phyloP scores from a whole-genome alignment of 2,329 filamentous ascomycete species.

The Fusarium phyllophilum region DNA sequence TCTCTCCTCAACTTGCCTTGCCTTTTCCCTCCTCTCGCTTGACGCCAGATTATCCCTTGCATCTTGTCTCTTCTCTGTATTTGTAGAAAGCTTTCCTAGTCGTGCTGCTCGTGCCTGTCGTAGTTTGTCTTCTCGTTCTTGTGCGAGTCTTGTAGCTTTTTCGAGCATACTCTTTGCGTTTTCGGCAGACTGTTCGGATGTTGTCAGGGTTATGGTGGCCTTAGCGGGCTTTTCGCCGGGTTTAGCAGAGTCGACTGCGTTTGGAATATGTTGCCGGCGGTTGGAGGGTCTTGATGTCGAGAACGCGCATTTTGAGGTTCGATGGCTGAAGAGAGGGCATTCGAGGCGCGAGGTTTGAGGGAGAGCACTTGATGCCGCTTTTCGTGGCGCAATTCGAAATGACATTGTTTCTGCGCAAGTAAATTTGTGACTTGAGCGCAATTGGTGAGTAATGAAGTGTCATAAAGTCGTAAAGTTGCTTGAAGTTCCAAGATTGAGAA shows the following conservation, averaged over 20 bases:
- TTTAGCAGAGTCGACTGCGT: neutral
- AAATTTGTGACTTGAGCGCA: neutral
- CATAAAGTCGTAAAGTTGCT: neutral
- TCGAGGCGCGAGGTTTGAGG: neutral
- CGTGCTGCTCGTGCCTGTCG: slow-evolving; percentile 6
- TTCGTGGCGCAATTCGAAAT: neutral
- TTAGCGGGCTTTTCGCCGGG: neutral
- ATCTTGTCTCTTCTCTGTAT: neutral
- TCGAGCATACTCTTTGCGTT: neutral
- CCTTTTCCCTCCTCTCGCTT: slow-evolving; percentile 24
- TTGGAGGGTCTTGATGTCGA: slow-evolving; percentile 4
- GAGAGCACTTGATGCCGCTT: neutral
- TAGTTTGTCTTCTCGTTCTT: neutral
- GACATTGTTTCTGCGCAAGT: slow-evolving; percentile 3
- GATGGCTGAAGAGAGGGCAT: neutral
- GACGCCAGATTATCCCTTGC: neutral
- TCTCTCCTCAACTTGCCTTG: slow-evolving; percentile 3
- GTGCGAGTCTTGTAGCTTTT: neutral
- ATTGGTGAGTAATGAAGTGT: neutral
- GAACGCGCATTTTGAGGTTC: slow-evolving; percentile 12
- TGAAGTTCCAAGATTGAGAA: neutral
- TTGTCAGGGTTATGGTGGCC: neutral
- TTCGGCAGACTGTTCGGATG: neutral
- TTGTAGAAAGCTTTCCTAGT: neutral
- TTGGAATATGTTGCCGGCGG: neutral